These are phyloP conservation scores for Yarrowia sp. DNA, from an alignment of 805 yeast species.

Conservation along the genomic window DNA sequence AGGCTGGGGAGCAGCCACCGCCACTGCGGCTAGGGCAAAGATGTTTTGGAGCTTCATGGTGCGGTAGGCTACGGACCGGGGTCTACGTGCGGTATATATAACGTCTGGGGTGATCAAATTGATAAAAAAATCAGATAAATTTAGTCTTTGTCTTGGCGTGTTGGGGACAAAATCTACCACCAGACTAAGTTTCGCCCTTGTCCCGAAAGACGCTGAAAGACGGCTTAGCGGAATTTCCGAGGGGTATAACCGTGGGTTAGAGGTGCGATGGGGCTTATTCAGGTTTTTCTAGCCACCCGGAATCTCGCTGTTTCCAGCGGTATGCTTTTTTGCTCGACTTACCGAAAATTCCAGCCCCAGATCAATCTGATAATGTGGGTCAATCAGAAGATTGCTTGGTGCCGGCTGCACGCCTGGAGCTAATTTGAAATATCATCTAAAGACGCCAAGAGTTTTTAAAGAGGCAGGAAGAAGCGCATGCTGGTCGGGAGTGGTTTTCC, in stretches of 20 bases:
- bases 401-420: not conserved
- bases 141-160: conserved; percentile 2
- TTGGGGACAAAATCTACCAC: conserved; percentile 15
- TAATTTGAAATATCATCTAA: not conserved
- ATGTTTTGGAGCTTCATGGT: conserved; percentile 2
- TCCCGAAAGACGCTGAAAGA: not conserved
- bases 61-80: not conserved
- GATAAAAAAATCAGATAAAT: conserved; percentile 24
- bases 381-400: conserved; percentile 1
- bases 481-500: no score
- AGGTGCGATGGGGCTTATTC: no score
- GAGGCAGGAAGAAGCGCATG: conserved; percentile 12
- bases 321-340: no score
- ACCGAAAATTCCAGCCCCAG: not conserved
- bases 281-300: no score
- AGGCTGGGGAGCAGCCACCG: conserved; percentile 25
- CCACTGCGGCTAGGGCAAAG: conserved; percentile 11
- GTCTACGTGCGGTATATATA: not conserved
- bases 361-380: conserved; percentile 6
- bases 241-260: not conserved
- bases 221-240: not conserved
- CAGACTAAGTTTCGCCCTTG: conserved; percentile 6
- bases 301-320: no score
- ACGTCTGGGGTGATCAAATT: conserved; percentile 13
- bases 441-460: not conserved